Conservation (phyloP, 148 eudicot genomes). For the Euryodendron excelsum region DNA sequence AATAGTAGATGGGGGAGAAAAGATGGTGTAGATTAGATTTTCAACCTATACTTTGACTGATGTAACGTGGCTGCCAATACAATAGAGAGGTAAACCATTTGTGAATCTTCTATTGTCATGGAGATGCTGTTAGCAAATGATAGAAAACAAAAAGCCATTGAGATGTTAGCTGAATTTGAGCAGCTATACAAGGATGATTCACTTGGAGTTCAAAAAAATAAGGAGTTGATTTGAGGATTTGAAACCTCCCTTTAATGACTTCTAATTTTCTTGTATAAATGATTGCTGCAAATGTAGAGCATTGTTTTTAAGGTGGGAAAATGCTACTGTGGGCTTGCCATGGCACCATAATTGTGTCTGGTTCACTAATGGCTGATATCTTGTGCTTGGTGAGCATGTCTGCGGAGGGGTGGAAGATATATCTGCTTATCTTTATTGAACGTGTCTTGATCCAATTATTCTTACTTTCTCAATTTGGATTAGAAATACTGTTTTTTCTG, state of each 20-base stretch:
- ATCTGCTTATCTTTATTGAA: not conserved
- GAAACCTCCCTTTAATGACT: not conserved
- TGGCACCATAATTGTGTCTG: not conserved
- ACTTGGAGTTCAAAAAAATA: not conserved
- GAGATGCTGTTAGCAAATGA: constrained; percentile 13
- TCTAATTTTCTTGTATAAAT: constrained; percentile 3
- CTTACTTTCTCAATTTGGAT: not conserved
- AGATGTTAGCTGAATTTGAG: constrained; percentile 19
- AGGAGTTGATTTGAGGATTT: not conserved
- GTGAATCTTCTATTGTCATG: constrained; percentile 15
- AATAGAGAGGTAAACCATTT: constrained; percentile 4
- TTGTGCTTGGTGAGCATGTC: constrained; percentile 1
- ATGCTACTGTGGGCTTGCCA: not conserved
- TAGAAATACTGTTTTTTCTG: not conserved
- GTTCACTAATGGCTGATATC: not conserved
- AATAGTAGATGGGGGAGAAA: constrained; percentile 6
- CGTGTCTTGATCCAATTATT: not conserved
- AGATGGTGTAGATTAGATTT: constrained; percentile 14
- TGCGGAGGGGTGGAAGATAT: not conserved
- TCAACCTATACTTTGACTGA: constrained; percentile 15
- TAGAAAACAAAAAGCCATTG: constrained; percentile 17
- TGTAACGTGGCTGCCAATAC: constrained; percentile 10
- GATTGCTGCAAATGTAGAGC: constrained; percentile 6
- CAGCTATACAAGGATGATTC: constrained; percentile 4
- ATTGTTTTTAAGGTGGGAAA: not conserved